Evolutionary conservation across 192 early-diverging fungal species (phyloP).

Genomic region (Piromyces sp.): DNA sequence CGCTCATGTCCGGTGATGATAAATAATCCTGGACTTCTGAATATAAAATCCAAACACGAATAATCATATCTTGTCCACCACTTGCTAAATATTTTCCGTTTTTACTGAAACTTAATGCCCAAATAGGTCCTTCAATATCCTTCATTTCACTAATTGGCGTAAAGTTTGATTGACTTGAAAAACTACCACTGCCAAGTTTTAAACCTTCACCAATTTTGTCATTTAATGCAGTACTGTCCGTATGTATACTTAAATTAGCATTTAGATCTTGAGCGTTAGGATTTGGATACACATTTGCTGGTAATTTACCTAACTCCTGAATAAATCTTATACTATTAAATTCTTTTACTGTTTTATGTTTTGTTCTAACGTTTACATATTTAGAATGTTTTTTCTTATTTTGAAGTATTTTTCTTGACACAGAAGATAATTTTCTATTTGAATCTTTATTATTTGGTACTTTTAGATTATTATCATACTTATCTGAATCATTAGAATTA

Average conservation of each 20-base stretch:
- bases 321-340: slow-evolving; percentile 8
- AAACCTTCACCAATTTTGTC: not conserved
- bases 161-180: not conserved
- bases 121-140: slow-evolving; percentile 27
- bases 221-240: slow-evolving; percentile 12
- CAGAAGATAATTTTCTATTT: not conserved
- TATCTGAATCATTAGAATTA: not conserved
- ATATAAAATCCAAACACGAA: slow-evolving; percentile 46
- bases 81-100: slow-evolving; percentile 62
- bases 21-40: slow-evolving; percentile 7
- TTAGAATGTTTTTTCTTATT: not conserved
- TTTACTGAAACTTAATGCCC: slow-evolving; percentile 60
- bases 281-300: not conserved
- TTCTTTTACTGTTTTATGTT: slow-evolving; percentile 11
- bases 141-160: not conserved
- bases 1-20: not conserved
- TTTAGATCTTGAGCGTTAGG: not conserved
- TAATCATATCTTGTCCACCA: slow-evolving; percentile 54
- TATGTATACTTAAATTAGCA: slow-evolving; percentile 8
- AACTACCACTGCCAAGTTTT: not conserved
- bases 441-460: not conserved
- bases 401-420: slow-evolving; percentile 3
- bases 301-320: slow-evolving; percentile 10
- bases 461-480: slow-evolving; percentile 10
- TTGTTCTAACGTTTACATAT: slow-evolving; percentile 10